phyloP scores from a whole-genome alignment of 306 rosid species.

The Biancaea sappan region DNA sequence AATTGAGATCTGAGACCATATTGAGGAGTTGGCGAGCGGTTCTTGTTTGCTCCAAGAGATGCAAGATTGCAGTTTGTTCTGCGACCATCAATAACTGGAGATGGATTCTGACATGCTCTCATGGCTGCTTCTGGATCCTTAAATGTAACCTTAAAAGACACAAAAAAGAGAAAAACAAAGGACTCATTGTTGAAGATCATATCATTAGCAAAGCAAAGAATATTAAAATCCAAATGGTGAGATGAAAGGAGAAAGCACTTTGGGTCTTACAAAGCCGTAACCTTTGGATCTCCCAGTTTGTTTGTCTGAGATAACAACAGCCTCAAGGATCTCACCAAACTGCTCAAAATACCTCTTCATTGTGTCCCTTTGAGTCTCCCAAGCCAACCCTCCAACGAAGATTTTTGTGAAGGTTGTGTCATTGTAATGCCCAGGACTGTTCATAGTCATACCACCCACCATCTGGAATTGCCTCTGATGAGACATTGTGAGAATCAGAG shows the following conservation, averaged over 20 bases:
- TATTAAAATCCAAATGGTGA: slow-evolving; percentile 5
- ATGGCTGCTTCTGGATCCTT: slow-evolving; percentile 90
- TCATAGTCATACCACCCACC: slow-evolving; percentile 12
- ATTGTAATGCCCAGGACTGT: slow-evolving; percentile 53
- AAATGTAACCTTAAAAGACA: slow-evolving; percentile 70
- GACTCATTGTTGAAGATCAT: slow-evolving; percentile 27
- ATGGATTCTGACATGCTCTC: slow-evolving; percentile 94
- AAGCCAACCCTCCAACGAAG: slow-evolving; percentile 96
- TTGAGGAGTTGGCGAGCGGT: slow-evolving; percentile 62
- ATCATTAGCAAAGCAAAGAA: too few species aligned
- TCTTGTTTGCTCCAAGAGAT: slow-evolving; percentile 86
- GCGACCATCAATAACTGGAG: slow-evolving; percentile 95
- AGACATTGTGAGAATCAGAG: slow-evolving; percentile 7
- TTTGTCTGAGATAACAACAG: slow-evolving; percentile 93
- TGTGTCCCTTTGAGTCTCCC: slow-evolving; percentile 95
- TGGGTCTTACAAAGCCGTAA: slow-evolving; percentile 90
- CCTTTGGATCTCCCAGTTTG: slow-evolving; percentile 98
- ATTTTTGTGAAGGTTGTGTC: slow-evolving; percentile 90
- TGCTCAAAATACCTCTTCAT: slow-evolving; percentile 90
- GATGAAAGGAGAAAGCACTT: slow-evolving; percentile 5
- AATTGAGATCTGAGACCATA: slow-evolving; percentile 66
- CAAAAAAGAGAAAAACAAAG: neutral
- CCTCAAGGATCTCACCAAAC: slow-evolving; percentile 95
- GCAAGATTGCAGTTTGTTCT: slow-evolving; percentile 98
- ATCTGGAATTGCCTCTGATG: slow-evolving; percentile 14